These are phyloP conservation scores for Arabidopsis lyrata DNA, from an alignment of 441 rosid species.

Conservation along the genomic window DNA sequence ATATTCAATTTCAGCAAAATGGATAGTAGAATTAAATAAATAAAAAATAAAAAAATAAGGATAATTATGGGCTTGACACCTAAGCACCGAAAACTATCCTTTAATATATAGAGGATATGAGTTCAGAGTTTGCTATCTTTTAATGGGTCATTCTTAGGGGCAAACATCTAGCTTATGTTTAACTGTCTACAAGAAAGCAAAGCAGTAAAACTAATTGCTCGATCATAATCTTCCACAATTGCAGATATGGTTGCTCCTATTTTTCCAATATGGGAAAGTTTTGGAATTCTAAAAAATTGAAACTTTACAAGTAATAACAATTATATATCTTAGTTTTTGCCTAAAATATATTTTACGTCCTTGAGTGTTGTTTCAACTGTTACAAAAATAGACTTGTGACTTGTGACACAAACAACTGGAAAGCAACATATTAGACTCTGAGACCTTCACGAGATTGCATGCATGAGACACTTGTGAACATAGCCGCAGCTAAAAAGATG, in stretches of 20 bases:
- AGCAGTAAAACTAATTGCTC: not conserved
- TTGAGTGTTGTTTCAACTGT: conserved; percentile 20
- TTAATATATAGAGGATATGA: no score
- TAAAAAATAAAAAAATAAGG: no score
- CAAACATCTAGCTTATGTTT: no score
- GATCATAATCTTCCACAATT: not conserved
- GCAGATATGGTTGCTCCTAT: not conserved
- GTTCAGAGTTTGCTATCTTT: no score
- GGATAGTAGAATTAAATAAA: no score
- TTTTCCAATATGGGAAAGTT: not conserved
- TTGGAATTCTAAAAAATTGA: not conserved
- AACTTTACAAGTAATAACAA: not conserved
- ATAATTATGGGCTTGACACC: no score
- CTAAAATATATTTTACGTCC: not conserved
- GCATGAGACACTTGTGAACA: conserved; percentile 40
- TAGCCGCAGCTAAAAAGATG: conserved; percentile 37
- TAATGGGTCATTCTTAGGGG: no score
- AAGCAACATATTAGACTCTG: conserved; percentile 31
- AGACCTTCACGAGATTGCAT: conserved; percentile 45
- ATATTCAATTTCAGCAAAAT: no score
- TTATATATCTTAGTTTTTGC: conserved; percentile 1
- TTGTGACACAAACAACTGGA: conserved; percentile 42
- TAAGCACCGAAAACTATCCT: no score
- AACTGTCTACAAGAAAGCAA: no score
- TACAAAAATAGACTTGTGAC: conserved; percentile 35